Conservation (phyloP, 78 protist genomes). For the Speleostelium caveatum region DNA sequence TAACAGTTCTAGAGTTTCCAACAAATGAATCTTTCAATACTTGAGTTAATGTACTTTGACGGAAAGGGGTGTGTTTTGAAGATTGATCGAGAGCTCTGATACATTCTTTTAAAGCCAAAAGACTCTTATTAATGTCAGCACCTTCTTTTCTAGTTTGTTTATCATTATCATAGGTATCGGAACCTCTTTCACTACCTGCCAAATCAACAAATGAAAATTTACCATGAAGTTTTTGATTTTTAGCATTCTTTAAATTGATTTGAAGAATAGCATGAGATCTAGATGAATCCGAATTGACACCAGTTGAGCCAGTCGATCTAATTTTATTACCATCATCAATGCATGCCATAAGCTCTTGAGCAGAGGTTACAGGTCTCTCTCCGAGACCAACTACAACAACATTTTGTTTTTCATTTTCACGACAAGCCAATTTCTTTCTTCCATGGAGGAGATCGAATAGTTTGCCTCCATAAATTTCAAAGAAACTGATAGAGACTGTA, state of each 20-base stretch:
- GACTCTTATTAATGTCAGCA: conserved; percentile 95
- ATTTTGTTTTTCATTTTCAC: conserved; percentile 90
- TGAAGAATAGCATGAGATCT: conserved; percentile 97
- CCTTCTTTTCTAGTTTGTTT: conserved; percentile 95
- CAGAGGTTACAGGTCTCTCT: conserved; percentile 65
- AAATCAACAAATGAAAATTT: conserved; percentile 95
- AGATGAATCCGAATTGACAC: conserved; percentile 93
- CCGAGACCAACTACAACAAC: conserved; percentile 91
- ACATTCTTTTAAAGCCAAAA: conserved; percentile 97
- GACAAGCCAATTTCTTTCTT: conserved; percentile 80
- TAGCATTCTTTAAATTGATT: conserved; percentile 73
- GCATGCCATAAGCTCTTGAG: conserved; percentile 79
- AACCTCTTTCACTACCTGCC: conserved; percentile 96
- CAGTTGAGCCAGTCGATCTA: conserved; percentile 92
- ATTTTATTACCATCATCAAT: conserved; percentile 81
- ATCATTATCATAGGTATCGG: conserved; percentile 91
- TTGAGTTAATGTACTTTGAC: conserved; percentile 93
- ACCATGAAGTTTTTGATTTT: conserved; percentile 59
- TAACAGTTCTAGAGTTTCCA: conserved; percentile 93
- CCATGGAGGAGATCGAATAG: conserved; percentile 92
- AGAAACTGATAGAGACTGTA: conserved; percentile 82
- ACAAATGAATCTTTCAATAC: conserved; percentile 95
- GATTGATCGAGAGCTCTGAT: conserved; percentile 93
- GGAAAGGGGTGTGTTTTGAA: conserved; percentile 91
- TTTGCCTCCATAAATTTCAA: conserved; percentile 96